phyloP scores from a whole-genome alignment of 345 rosid species.

The Citrus unshiu region DNA sequence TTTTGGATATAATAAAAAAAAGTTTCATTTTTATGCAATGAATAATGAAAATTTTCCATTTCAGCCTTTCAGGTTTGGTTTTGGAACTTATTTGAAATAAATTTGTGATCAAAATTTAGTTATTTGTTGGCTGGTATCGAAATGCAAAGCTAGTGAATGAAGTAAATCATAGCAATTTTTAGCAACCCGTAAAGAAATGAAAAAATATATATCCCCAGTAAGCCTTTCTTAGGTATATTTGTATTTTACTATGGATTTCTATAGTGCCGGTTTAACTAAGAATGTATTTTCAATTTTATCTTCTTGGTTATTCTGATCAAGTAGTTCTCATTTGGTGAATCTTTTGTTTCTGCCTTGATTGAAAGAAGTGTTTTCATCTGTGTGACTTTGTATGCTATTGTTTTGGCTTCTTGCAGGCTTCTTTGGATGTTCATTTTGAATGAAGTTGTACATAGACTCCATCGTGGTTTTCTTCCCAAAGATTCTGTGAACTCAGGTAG shows the following conservation, averaged over 20 bases:
- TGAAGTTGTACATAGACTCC: not conserved
- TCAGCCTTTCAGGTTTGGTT: not conserved
- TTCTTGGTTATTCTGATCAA: not conserved
- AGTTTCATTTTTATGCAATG: not conserved
- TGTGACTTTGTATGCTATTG: not conserved
- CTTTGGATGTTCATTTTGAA: not conserved
- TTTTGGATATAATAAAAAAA: not conserved
- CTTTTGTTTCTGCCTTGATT: not conserved
- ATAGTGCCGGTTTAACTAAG: not conserved
- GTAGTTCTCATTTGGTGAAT: not conserved
- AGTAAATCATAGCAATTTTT: not conserved
- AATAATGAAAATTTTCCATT: not conserved
- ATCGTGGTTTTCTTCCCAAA: not conserved
- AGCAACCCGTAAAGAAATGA: not conserved
- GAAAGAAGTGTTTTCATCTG: not conserved
- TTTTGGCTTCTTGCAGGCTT: constrained; percentile 1
- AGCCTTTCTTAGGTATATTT: not conserved
- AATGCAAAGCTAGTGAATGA: not conserved
- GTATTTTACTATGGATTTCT: not conserved
- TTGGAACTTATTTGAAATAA: not conserved
- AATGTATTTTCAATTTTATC: not conserved
- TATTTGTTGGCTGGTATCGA: not conserved
- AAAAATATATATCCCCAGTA: not conserved
- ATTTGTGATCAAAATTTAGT: not conserved
- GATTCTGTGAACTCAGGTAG: not conserved